phyloP scores from a whole-genome alignment of 2,329 filamentous ascomycete species.

The Neonectria sp. region DNA sequence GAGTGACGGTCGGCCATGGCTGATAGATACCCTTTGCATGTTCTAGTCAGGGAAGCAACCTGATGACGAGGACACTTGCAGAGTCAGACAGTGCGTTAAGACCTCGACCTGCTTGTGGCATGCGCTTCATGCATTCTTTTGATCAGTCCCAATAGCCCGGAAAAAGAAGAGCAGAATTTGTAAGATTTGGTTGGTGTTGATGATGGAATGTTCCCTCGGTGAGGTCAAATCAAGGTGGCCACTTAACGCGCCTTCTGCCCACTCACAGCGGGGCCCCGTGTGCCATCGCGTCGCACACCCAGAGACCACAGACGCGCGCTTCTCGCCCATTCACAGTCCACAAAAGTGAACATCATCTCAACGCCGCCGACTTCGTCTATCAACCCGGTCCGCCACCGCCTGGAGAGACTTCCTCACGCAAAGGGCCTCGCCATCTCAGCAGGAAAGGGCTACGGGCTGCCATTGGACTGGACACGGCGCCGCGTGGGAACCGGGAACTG shows the following conservation, averaged over 20 bases:
- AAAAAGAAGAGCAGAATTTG: too few relatives aligned
- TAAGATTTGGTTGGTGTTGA: too few relatives aligned
- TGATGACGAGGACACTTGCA: too few relatives aligned
- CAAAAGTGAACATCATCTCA: conserved; percentile 17
- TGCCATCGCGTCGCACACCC: conserved; percentile 43
- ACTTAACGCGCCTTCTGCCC: conserved; percentile 49
- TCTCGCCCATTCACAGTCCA: conserved; percentile 34
- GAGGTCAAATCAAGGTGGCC: conserved; percentile 30
- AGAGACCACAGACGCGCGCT: conserved; percentile 37
- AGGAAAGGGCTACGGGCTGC: too few relatives aligned
- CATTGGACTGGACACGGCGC: neutral
- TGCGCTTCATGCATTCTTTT: too few relatives aligned
- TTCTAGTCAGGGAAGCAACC: too few relatives aligned
- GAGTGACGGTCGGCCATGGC: too few relatives aligned
- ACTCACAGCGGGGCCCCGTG: conserved; percentile 40
- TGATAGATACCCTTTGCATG: too few relatives aligned
- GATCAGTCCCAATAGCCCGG: too few relatives aligned
- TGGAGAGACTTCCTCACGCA: neutral
- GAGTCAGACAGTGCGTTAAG: too few relatives aligned
- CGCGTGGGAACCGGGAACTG: conserved; percentile 16
- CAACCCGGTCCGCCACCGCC: neutral
- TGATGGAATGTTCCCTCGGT: neutral
- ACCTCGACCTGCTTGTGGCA: too few relatives aligned
- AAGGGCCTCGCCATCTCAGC: neutral
- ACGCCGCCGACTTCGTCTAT: neutral